phyloP scores from a whole-genome alignment of 805 yeast species.

The Ascoidea rubescens region DNA sequence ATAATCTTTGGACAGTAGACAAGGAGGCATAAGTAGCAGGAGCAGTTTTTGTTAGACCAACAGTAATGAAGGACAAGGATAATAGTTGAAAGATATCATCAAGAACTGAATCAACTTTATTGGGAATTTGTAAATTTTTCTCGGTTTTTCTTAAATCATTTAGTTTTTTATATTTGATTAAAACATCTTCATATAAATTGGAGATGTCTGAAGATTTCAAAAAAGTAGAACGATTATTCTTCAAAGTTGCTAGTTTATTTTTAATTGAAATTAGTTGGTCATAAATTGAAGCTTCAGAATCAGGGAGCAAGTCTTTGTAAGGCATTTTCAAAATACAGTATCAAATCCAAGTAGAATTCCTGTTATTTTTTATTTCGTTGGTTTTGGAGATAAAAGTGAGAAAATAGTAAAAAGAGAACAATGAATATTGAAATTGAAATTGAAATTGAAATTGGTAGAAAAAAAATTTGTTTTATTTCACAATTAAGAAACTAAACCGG shows the following conservation, averaged over 20 bases:
- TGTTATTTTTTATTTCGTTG: too few species aligned
- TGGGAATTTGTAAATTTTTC: conserved; percentile 14
- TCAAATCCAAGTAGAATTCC: too few species aligned
- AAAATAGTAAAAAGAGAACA: too few species aligned
- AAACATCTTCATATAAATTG: conserved; percentile 41
- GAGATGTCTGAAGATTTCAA: conserved; percentile 59
- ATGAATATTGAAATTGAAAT: neutral
- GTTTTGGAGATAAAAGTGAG: too few species aligned
- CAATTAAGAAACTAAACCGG: too few species aligned
- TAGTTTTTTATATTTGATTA: conserved; percentile 38
- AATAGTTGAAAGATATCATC: conserved; percentile 87
- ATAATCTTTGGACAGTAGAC: conserved; percentile 70
- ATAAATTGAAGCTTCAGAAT: conserved; percentile 20
- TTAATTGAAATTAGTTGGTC: conserved; percentile 28
- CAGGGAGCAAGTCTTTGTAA: conserved; percentile 16
- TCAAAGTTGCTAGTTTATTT: conserved; percentile 28
- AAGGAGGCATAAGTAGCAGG: conserved; percentile 91
- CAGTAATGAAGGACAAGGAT: conserved; percentile 78
- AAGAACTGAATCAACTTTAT: conserved; percentile 53
- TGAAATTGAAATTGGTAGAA: neutral
- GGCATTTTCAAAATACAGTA: neutral
- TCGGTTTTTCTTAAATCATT: conserved; percentile 34
- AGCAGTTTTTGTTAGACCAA: conserved; percentile 80
- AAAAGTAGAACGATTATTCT: conserved; percentile 51
- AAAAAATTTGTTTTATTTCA: too few species aligned